Evolutionary conservation across 345 rosid genomes (phyloP), one percentile per base, ranked within the genome.

Genomic region (Kernera saxatilis): DNA sequence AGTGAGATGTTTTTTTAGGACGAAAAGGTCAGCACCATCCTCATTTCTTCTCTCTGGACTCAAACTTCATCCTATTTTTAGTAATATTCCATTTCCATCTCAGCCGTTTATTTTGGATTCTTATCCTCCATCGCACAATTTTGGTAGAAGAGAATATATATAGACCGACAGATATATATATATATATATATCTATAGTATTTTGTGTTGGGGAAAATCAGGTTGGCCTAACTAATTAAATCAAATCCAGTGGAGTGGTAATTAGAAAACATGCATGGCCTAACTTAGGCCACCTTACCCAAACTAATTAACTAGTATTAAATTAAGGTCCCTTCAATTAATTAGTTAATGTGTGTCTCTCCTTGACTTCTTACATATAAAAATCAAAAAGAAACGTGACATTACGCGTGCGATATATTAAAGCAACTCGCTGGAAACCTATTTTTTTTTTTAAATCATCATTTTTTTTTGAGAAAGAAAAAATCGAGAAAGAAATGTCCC

Each of bases 241-340:
- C 33, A 26, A 27, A 64, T 55, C 65, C 56, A 54, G 48, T 72
- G 58, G 23, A 72, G 49, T 72, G 12, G 51, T 64, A 45, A 46
- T 64, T 53, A 33, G 64, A 64, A 43, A 73, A 23, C 63, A 57
- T 67, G 71, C 51, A 65, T 74, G 78, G 73, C 73, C 73, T 67
- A 67, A 67, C 52, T 74, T 74, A 58, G 73, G 78, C 69, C 56
- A 67, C 73, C 68, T 49, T 73, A 67, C 67, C 39, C 15, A 48
- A 73, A 57, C 60, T 57, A 57, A 66, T 55, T 62, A 21, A n/a
- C 11, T 56, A 21, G 44, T 21, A 40, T 41, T 50, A 49, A 37
- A 11, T 65, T 10, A 36, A 32, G 32, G 18, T 5, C 55, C 55
- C 18, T 13, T 25, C 6, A 25, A 50, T 50, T 25, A 50, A 50